These are phyloP conservation scores for Solanum pinnatisectum DNA, from an alignment of 257 asterid species.

Conservation along the genomic window DNA sequence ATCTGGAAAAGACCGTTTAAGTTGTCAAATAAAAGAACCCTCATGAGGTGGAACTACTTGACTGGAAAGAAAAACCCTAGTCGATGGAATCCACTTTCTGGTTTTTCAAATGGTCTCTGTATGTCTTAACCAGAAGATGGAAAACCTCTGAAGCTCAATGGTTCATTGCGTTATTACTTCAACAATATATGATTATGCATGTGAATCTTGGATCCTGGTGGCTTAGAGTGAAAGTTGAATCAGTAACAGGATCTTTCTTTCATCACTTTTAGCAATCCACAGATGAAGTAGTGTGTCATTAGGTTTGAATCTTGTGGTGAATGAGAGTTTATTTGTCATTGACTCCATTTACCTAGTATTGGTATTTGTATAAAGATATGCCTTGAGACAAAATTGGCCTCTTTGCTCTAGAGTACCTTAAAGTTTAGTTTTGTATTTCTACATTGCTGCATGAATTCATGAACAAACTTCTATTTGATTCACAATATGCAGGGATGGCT, in stretches of 20 bases:
- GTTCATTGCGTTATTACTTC: background rate
- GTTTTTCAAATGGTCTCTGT: background rate
- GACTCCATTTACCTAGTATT: background rate
- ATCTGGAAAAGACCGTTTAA: background rate
- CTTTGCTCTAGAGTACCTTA: background rate
- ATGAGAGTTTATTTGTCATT: background rate
- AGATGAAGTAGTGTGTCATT: background rate
- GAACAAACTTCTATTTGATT: background rate
- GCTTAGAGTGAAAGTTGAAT: background rate
- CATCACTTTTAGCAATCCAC: background rate
- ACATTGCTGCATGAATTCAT: background rate
- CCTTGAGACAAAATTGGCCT: background rate
- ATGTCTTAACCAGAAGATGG: background rate
- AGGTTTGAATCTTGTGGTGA: background rate
- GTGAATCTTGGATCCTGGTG: background rate
- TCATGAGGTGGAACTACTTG: background rate
- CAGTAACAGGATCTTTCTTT: background rate
- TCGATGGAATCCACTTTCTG: background rate
- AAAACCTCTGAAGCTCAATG: background rate
- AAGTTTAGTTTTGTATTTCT: background rate
- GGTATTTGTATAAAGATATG: background rate
- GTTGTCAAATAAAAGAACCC: background rate
- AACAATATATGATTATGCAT: background rate
- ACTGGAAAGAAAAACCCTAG: background rate
- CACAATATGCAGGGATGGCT: constrained; percentile 80